These are phyloP conservation scores for Mycena belliarum DNA, from an alignment of 768 basidiomycete genomes.

Conservation along the genomic window DNA sequence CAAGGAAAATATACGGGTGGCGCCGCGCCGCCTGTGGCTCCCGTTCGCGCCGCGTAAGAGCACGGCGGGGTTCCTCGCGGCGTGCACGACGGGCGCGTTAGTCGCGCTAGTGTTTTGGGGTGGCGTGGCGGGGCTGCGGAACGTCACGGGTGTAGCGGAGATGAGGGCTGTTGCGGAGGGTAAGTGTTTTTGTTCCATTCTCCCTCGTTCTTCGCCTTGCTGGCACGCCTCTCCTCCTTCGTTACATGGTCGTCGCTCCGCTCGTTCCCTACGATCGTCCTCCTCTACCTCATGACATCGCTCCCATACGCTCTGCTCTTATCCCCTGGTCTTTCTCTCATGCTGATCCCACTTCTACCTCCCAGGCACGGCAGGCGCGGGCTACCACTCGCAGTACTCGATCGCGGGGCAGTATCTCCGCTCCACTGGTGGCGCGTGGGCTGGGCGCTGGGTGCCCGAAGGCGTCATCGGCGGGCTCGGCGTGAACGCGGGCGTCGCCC, in stretches of 20 bases:
- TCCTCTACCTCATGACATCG: too few relatives aligned
- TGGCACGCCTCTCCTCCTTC: too few relatives aligned
- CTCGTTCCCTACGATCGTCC: too few relatives aligned
- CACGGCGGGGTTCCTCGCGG: conserved; percentile 26
- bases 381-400: conserved; percentile 22
- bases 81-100: conserved; percentile 14
- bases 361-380: neutral
- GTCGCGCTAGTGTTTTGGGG: conserved; percentile 21
- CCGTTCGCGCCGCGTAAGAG: conserved; percentile 27
- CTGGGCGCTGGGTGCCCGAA: conserved; percentile 27
- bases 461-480: conserved; percentile 14
- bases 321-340: too few relatives aligned
- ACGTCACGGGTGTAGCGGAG: conserved; percentile 19
- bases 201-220: neutral
- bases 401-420: conserved; percentile 22
- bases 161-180: conserved; percentile 22
- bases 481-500: neutral
- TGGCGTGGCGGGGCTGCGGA: conserved; percentile 4
- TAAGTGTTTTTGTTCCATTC: neutral
- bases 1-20: conserved; percentile 12
- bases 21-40: conserved; percentile 9
- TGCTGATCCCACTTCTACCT: neutral
- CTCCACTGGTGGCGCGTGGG: conserved; percentile 9
- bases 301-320: too few relatives aligned
- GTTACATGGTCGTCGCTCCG: too few relatives aligned